phyloP scores from a whole-genome alignment of 495 filamentous ascomycete species.

The Gamarada debralockiae region DNA sequence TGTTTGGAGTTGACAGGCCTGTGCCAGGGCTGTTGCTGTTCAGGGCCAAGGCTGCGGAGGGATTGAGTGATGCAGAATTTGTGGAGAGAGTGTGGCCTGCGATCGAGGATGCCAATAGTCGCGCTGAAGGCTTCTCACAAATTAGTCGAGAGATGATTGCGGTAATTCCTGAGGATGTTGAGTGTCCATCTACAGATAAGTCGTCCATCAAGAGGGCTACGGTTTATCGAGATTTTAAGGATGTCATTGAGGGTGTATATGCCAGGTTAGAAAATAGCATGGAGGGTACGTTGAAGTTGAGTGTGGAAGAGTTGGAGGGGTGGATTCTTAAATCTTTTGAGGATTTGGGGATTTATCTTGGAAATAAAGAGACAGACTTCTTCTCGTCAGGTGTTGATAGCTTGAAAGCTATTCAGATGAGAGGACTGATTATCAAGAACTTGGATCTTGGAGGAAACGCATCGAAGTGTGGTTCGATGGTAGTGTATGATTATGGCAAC shows the following conservation, averaged over 20 bases:
- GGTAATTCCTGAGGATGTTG: conserved; percentile 28
- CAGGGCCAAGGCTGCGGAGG: conserved; percentile 4
- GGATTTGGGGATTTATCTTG: conserved; percentile 24
- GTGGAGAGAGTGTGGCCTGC: conserved; percentile 35
- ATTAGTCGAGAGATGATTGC: conserved; percentile 26
- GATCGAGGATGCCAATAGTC: conserved; percentile 39
- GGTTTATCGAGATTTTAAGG: conserved; percentile 37
- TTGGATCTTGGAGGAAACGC: conserved; percentile 28
- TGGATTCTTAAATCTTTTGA: conserved; percentile 19
- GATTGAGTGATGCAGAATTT: conserved; percentile 27
- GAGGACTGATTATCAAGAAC: conserved; percentile 17
- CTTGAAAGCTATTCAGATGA: conserved; percentile 43
- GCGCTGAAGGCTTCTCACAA: conserved; percentile 43
- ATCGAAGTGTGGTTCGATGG: conserved; percentile 53
- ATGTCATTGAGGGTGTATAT: conserved; percentile 42
- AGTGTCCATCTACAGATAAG: conserved; percentile 48
- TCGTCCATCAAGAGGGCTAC: conserved; percentile 46
- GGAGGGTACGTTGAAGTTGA: conserved; percentile 27
- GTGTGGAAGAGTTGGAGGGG: conserved; percentile 31
- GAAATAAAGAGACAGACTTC: conserved; percentile 39
- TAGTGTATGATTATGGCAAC: conserved; percentile 35
- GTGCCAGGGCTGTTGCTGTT: conserved; percentile 30
- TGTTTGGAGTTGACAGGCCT: conserved; percentile 37
- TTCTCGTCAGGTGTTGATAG: conserved; percentile 53
- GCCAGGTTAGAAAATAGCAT: conserved; percentile 23